Base-by-base conservation (phyloP, 306 rosid genomes). In the Rosa lucieae region DNA sequence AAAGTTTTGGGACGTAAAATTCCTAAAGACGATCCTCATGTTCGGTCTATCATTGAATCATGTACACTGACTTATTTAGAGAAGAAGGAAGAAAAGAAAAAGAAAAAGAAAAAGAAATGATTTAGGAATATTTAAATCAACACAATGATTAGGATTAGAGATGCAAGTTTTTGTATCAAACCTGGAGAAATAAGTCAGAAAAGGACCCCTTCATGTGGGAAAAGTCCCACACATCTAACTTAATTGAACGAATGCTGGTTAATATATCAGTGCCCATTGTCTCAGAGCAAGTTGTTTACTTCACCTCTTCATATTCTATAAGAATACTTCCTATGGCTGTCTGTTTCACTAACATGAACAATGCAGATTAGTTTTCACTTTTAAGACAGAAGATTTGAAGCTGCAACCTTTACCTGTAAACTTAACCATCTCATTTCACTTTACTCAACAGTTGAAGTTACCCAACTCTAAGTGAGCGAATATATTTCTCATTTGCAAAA, bases 11-110 rank as follows among this genome's bases (percentile, higher is more conserved):
- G 73, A 23, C 66, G 40, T 23, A 86, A 85, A 86, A 89, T 92
- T 74, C 88, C 93, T 0, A 83, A 52, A 87, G 90, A 86, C 9
- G 97, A 92, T 80, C 69, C 76, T 1, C 90, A 94, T 71, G 89
- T 92, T 78, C 79, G 84, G 52, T 37, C n/a, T 52, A 42, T 94
- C 63, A 81, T 94, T 72, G 61, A 78, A 72, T 90, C 83, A 61
- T 89, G 84, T 82, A 79, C 81, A 78, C 17, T 26, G 59, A 79
- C 84, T 8, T 90, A 83, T 61, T 3, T 5, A 20, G 46, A 59
- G 32, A 15, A 1, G 14, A 81, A 26, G 69, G 80, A 62, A 68
- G 72, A 40, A 65, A 82, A 72, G 55, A 76, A 67, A 53, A 13
- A 5, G n/a, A 47, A 0, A 63, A 32, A 58, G 23, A n/a, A 15